Base-by-base conservation (phyloP, 1,139 yeast genomes). In the Geotrichum candidum region DNA sequence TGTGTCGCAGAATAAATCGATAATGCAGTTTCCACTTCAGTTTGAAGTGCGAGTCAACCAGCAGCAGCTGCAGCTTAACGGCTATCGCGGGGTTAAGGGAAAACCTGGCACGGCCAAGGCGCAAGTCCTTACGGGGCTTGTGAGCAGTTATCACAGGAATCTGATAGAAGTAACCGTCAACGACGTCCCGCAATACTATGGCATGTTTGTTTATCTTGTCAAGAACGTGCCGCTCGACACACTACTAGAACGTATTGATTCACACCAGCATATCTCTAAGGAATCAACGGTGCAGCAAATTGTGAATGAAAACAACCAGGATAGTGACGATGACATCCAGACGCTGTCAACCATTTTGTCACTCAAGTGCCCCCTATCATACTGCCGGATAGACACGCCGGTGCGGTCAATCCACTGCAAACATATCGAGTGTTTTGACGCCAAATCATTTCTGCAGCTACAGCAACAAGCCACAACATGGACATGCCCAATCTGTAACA, bases 391-490 rank as follows among this genome's bases (percentile, higher is more conserved):
- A 53, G 61, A 64, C n/a, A 56, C 69, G 3, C 82, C 82, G 0
- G 68, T 76, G 3, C 67, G 81, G 29, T 73, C 80, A 1, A 63
- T 68, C n/a, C 63, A 59, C 25, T 78, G 82, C 63, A 63, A 65
- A 22, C 82, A 78, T 64, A 68, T 78, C 33, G 80, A 77, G 60
- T 77, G 81, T 63, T 73, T 78, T 58, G 82, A 79, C 57, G 78
- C 77, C 5, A 65, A 64, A 38, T 69, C 78, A 0, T 78, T 71
- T 63, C 61, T 79, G 38, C 71, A 69, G 68, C 67, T 78, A 56
- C 81, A 78, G 65, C 68, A 72, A 61, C 80, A 77, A 63, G 79
- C 78, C 0, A 74, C 78, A 13, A 74, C 79, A 0, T 78, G 82
- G 82, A 65, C 66, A 22, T 78, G 82, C 62, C 78, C 80, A 0